Evolutionary conservation across 2,329 filamentous ascomycete species (phyloP).

Genomic region (Ophiostoma piceae): DNA sequence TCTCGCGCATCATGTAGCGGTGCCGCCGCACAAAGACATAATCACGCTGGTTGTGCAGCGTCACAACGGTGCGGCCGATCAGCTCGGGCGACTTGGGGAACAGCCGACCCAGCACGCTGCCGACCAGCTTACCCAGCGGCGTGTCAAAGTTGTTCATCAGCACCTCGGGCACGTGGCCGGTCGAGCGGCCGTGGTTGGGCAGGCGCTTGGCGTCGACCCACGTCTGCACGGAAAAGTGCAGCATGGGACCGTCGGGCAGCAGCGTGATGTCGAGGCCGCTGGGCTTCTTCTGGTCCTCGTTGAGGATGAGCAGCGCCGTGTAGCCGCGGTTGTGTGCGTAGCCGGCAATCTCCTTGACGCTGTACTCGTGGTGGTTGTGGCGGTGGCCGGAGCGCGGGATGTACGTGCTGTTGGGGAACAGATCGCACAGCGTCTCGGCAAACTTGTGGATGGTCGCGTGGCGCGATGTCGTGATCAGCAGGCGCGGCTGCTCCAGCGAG

Average conservation of each 20-base stretch:
- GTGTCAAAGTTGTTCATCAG: constrained; percentile 92
- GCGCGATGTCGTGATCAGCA: constrained; percentile 85
- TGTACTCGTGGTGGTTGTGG: constrained; percentile 78
- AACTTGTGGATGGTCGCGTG: constrained; percentile 84
- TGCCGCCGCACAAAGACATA: constrained; percentile 92
- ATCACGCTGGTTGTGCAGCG: constrained; percentile 89
- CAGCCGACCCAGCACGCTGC: constrained; percentile 72
- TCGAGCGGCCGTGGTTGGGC: constrained; percentile 82
- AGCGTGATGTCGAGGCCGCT: constrained; percentile 79
- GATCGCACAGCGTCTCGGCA: constrained; percentile 67
- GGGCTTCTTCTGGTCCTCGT: constrained; percentile 83
- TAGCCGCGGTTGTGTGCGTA: constrained; percentile 79
- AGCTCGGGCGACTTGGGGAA: constrained; percentile 71
- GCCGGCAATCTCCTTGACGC: constrained; percentile 78
- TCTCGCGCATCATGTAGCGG: constrained; percentile 88
- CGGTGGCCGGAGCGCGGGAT: constrained; percentile 79
- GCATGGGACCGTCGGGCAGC: constrained; percentile 78
- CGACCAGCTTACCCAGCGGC: constrained; percentile 80
- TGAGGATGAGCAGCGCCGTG: constrained; percentile 76
- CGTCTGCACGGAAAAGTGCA: constrained; percentile 86
- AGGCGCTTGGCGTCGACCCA: constrained; percentile 86
- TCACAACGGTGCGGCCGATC: constrained; percentile 81
- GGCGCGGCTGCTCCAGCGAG: constrained; percentile 40
- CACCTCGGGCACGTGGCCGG: constrained; percentile 85
- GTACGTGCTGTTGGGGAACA: constrained; percentile 86